These are phyloP conservation scores for Spencermartinsiella europaea DNA, from an alignment of 805 yeast species.

Conservation along the genomic window DNA sequence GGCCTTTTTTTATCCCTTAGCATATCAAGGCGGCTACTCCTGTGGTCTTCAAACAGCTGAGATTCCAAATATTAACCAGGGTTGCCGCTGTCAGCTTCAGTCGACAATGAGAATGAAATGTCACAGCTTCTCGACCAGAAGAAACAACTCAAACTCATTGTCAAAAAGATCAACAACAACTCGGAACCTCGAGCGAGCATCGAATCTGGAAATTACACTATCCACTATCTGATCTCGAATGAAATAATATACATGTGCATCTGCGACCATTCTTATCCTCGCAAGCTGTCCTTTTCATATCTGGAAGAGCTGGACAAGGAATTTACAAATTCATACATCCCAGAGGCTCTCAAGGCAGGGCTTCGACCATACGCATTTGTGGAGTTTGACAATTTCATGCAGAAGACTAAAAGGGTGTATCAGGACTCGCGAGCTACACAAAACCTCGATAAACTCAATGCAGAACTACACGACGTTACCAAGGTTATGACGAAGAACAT, in stretches of 20 bases:
- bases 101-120: conserved; percentile 64
- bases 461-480: conserved; percentile 88
- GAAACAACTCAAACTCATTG: conserved; percentile 73
- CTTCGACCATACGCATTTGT: conserved; percentile 90
- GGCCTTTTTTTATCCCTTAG: no score
- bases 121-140: conserved; percentile 66
- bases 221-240: conserved; percentile 63
- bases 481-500: conserved; percentile 94
- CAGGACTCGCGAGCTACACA: conserved; percentile 88
- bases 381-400: conserved; percentile 63
- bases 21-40: not conserved
- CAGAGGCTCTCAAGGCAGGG: conserved; percentile 50
- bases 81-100: conserved; percentile 86
- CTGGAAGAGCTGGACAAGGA: conserved; percentile 76
- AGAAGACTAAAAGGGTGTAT: conserved; percentile 82
- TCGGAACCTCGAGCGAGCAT: conserved; percentile 82
- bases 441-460: conserved; percentile 78
- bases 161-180: conserved; percentile 67
- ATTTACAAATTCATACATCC: conserved; percentile 75
- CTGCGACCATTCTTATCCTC: conserved; percentile 73
- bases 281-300: conserved; percentile 85
- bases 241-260: conserved; percentile 74
- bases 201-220: conserved; percentile 67
- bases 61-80: no score
- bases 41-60: not conserved